Evolutionary conservation across 208 protist species (phyloP).

Genomic region (Acanthamoeba polyphaga): DNA sequence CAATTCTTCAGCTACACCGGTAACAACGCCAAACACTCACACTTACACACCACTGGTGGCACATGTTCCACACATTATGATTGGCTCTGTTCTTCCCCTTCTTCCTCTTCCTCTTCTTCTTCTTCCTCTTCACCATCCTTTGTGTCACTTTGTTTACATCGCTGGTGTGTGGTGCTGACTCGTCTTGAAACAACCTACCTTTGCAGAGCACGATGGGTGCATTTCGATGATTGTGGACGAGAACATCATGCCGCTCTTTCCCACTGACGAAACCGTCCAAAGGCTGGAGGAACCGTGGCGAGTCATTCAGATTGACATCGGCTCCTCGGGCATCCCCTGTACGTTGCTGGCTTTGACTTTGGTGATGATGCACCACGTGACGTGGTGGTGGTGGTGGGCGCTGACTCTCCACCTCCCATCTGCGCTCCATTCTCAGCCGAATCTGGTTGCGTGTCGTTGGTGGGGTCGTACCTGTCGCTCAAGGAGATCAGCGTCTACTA

Average conservation of each 20-base stretch:
- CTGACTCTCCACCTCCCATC: not conserved
- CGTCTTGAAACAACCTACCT: too few species aligned
- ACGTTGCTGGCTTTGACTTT: not conserved
- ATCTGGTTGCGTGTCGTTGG: slow-evolving; percentile 39
- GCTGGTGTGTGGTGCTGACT: not conserved
- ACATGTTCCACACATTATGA: not conserved
- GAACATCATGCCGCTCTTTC: slow-evolving; percentile 64
- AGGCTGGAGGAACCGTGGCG: slow-evolving; percentile 55
- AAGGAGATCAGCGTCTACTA: slow-evolving; percentile 68
- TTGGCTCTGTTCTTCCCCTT: not conserved
- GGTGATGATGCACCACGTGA: not conserved
- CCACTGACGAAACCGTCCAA: slow-evolving; percentile 29
- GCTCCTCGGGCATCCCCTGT: slow-evolving; percentile 62
- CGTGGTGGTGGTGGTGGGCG: not conserved
- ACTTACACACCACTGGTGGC: not conserved
- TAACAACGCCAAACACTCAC: not conserved
- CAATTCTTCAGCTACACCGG: slow-evolving; percentile 70
- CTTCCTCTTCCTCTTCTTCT: not conserved
- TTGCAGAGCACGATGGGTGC: slow-evolving; percentile 49
- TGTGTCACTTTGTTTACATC: too few species aligned
- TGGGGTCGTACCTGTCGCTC: slow-evolving; percentile 44
- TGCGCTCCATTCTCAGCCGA: not conserved
- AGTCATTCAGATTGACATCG: slow-evolving; percentile 62
- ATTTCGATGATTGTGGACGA: slow-evolving; percentile 60
- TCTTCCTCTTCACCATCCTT: too few species aligned